Base-by-base conservation (phyloP, 176 grass and related monocot genomes). In the Oryza officinalis region DNA sequence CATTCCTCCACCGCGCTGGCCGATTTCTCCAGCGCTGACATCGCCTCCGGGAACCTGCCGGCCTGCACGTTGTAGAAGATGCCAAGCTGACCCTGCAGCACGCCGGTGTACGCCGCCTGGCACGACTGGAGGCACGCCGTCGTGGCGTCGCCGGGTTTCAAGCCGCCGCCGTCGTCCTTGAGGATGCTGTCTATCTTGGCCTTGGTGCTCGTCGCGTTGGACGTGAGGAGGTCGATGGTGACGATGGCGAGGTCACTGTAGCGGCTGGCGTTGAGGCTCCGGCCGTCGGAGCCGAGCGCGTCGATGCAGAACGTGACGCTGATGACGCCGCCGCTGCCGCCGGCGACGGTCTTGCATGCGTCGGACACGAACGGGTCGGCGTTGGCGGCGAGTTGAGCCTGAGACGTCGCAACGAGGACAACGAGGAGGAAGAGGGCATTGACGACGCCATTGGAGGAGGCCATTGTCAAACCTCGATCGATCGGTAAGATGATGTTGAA, bases 351-450 rank as follows among this genome's bases (percentile, higher is more conserved):
- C 50, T 54, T 20, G 50, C 14, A 54, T 54, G 45, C 13, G 14
- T 4, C 45, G 13, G 4, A 4, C 4, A 47, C 2, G 13, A 47
- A 47, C 4, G 45, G 0, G 45, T 47, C 2, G 1, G 14, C 0
- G 45, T 3, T 47, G 13, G 1, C 0, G 13, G 13, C 45, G 2
- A 5, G 45, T 5, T 47, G 45, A 47, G 1, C 45, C 0, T 47
- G 4, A 15, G 3, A 10, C 0, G 13, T 2, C 0, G 4, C 13
- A 4, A 47, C 41, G 10, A 38, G 37, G 37, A 2, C 1, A 0
- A 38, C 37, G 37, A 38, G 2, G 37, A 9, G 37, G 37, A 38
- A 38, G 37, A 38, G 0, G 37, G 37, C 35, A 38, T 38, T 38
- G 8, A 9, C 0, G 37, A 8, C 0, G 37, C 37, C 8, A 9